Conservation (phyloP, 495 filamentous ascomycete species). For the Xylaria grammica region DNA sequence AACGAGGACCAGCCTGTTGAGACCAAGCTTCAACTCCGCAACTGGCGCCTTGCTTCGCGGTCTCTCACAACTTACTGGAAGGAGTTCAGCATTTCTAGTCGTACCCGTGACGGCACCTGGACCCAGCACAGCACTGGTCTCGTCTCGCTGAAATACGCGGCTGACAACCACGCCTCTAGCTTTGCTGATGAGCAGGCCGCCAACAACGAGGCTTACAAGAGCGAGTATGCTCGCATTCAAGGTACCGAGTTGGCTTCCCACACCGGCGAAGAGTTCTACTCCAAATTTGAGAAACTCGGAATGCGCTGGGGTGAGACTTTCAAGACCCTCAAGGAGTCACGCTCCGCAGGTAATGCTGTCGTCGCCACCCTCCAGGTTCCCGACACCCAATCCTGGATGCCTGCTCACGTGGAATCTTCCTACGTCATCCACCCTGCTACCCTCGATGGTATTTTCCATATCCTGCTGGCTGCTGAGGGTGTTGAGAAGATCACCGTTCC, state of each 20-base stretch:
- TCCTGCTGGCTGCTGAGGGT: conserved; percentile 34
- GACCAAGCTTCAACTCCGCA: conserved; percentile 41
- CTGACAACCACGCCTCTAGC: conserved; percentile 23
- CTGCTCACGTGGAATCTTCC: conserved; percentile 38
- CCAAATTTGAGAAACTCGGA: conserved; percentile 34
- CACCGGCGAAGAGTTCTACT: conserved; percentile 29
- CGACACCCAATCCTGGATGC: conserved; percentile 44
- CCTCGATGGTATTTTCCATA: conserved; percentile 41
- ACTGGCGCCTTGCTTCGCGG: conserved; percentile 32
- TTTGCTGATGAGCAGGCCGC: conserved; percentile 30
- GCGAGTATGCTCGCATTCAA: conserved; percentile 29
- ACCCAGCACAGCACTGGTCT: conserved; percentile 40
- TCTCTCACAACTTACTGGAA: conserved; percentile 37
- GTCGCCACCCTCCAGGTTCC: conserved; percentile 38
- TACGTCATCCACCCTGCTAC: conserved; percentile 51
- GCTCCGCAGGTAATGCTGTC: conserved; percentile 26
- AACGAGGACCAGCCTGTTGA: conserved; percentile 41
- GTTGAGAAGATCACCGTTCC: conserved; percentile 35
- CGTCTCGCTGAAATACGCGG: conserved; percentile 34
- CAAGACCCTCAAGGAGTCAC: conserved; percentile 32
- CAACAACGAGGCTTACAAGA: conserved; percentile 27
- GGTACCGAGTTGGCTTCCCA: conserved; percentile 19
- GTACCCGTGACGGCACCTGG: conserved; percentile 33
- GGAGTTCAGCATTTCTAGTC: conserved; percentile 32
- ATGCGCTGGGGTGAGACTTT: conserved; percentile 40